Evolutionary conservation across 805 yeast species (phyloP), one percentile per base, ranked within the genome.

Genomic region (Kockiozyma suomiensis): DNA sequence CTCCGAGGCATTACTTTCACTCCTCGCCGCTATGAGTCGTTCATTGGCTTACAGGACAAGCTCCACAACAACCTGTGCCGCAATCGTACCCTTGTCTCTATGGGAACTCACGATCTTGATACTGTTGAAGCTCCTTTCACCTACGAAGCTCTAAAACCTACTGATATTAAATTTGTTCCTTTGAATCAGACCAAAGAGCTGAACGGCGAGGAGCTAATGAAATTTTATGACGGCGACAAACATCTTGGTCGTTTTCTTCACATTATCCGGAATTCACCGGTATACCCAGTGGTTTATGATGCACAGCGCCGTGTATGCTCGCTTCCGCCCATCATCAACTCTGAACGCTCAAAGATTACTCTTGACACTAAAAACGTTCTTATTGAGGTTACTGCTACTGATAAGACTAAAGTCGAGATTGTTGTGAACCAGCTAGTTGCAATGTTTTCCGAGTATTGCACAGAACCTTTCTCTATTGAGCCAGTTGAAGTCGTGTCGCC

Each of bases 61-160:
- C 81, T 94, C 68, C 99, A 94, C 78, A 80, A 96, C 64, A 94
- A 94, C 75, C 79, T 94, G 71, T 93, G 99, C 77, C 93, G 99
- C 80, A 89, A 93, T 77, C 89, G 99, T 82, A 87, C 97, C 35
- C 82, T 94, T 69, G 99, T 94, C 58, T 98, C 99, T 52, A 91
- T 93, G 82, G 99, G 99, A 70, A 94, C 99, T 55, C 99, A 94
- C 72, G 98, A 94, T 75, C 80, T 87, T 64, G 96, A 90, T 74
- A 83, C 87, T 50, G 77, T 93, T 67, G 73, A 82, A 41, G 88
- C 89, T 28, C 96, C 96, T 61, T 90, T 94, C 78, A 83, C 90
- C 56, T 94, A 90, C 79, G 90, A 87, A 72, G 97, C 94, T 45
- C 78, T 88, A 66, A 79, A 84, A 56, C 97, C 97, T 59, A 77